phyloP scores from a whole-genome alignment of 441 rosid species.

The Euphorbia celastroides region DNA sequence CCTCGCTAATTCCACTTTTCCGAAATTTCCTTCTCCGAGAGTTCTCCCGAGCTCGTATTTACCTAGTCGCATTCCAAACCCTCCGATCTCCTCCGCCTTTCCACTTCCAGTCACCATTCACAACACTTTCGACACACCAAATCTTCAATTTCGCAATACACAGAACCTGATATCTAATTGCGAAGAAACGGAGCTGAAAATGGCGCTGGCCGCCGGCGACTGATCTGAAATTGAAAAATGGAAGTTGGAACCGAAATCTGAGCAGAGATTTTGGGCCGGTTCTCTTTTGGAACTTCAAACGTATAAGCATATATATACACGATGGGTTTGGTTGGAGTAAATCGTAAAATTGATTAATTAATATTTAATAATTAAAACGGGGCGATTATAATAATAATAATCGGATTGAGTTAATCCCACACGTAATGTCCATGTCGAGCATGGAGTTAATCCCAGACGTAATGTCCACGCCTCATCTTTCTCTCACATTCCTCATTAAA shows the following conservation, averaged over 20 bases:
- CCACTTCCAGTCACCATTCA: slow-evolving; percentile 36
- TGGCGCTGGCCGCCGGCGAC: not conserved
- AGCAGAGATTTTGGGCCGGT: not conserved
- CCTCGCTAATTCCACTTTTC: slow-evolving; percentile 73
- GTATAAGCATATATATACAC: not conserved
- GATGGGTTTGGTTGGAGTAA: not conserved
- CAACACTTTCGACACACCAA: not conserved
- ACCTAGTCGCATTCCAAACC: slow-evolving; percentile 68
- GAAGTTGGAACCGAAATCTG: not conserved
- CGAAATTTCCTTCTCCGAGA: slow-evolving; percentile 92
- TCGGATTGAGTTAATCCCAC: not conserved
- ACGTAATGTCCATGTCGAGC: not conserved
- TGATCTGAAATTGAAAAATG: not conserved
- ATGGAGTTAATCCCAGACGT: not conserved
- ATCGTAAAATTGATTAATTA: not conserved
- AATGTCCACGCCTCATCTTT: not conserved
- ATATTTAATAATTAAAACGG: not conserved
- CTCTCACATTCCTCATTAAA: not conserved
- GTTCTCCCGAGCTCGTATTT: slow-evolving; percentile 88
- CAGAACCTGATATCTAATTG: not conserved
- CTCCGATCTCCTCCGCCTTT: slow-evolving; percentile 16
- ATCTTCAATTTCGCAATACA: not conserved
- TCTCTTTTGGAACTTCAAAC: not conserved
- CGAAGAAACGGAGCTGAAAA: not conserved
- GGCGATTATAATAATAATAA: not conserved